Percentiles rank a stretch among this genome's conserved stretches.
Evolutionary conservation across 495 filamentous ascomycete genomes (phyloP).

Genomic region (Penicillium odoratum): DNA sequence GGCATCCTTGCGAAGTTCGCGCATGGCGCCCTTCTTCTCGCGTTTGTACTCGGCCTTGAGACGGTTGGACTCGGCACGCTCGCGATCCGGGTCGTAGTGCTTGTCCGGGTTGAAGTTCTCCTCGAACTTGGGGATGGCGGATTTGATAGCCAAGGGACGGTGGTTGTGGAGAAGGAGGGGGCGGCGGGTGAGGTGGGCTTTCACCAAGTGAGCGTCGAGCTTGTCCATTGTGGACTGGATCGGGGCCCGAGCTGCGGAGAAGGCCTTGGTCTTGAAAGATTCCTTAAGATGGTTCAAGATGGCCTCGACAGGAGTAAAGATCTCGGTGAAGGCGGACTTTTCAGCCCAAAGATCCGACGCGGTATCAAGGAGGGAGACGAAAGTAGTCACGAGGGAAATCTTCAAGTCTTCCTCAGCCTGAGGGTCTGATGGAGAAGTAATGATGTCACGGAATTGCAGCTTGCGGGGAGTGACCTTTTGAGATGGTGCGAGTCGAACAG

Average conservation of each 20-base stretch:
- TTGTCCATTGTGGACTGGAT: conserved; percentile 37
- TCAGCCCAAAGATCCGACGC: conserved; percentile 64
- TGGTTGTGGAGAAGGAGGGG: conserved; percentile 90
- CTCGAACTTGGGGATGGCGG: conserved; percentile 93
- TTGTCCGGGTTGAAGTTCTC: conserved; percentile 90
- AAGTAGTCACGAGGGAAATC: conserved; percentile 56
- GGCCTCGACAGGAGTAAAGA: conserved; percentile 60
- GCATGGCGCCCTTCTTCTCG: conserved; percentile 91
- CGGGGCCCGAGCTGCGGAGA: conserved; percentile 38
- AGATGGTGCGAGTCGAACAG: conserved; percentile 48
- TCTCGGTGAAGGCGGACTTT: conserved; percentile 71
- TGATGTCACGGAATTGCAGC: conserved; percentile 58
- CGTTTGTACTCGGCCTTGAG: conserved; percentile 88
- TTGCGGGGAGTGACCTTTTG: conserved; percentile 30
- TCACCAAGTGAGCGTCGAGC: conserved; percentile 48
- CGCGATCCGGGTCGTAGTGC: conserved; percentile 92
- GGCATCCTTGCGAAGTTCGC: conserved; percentile 92
- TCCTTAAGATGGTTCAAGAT: conserved; percentile 58
- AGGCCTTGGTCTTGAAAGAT: conserved; percentile 50
- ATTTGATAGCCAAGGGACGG: conserved; percentile 81
- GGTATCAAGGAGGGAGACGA: conserved; percentile 54
- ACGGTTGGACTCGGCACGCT: conserved; percentile 77
- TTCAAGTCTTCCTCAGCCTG: conserved; percentile 51
- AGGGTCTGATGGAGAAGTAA: conserved; percentile 19
- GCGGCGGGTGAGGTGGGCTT: conserved; percentile 62